These are phyloP conservation scores for Rhodotorula babjevae DNA, from an alignment of 768 basidiomycete genomes.

Conservation along the genomic window DNA sequence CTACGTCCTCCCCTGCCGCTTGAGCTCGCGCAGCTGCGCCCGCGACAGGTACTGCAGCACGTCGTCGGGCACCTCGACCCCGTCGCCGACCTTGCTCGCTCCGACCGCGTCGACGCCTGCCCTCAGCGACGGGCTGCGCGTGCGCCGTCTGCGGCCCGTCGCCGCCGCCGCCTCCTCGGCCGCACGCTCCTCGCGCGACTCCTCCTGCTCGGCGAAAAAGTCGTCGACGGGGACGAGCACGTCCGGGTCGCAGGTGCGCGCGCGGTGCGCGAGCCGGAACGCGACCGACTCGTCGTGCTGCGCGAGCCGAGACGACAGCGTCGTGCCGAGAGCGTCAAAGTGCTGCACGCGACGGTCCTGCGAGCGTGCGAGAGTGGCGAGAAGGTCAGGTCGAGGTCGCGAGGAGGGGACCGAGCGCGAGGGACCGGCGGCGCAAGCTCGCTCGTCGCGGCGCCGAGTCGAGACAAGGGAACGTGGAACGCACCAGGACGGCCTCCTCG, in stretches of 20 bases:
- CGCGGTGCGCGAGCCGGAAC: slow-evolving; percentile 15
- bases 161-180: not conserved
- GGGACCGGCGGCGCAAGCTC: too few relatives aligned
- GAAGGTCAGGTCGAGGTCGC: too few relatives aligned
- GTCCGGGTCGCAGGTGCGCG: not conserved
- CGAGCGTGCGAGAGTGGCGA: not conserved
- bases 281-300: slow-evolving; percentile 17
- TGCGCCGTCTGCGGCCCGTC: not conserved
- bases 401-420: too few relatives aligned
- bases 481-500: slow-evolving; percentile 34
- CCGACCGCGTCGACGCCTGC: not conserved
- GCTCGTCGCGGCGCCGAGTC: not conserved
- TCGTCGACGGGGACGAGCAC: slow-evolving; percentile 16
- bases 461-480: not conserved
- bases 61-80: slow-evolving; percentile 20
- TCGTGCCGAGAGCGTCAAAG: not conserved
- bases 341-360: slow-evolving; percentile 22
- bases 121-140: not conserved
- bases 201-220: slow-evolving; percentile 19
- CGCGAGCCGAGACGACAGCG: slow-evolving; percentile 8
- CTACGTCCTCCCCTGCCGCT: not conserved
- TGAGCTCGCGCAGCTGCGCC: slow-evolving; percentile 18
- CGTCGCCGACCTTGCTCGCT: not conserved
- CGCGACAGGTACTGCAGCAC: slow-evolving; percentile 18
- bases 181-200: not conserved